These are phyloP conservation scores for Nicotiana noctiflora DNA, from an alignment of 257 asterid genomes.

Conservation along the genomic window DNA sequence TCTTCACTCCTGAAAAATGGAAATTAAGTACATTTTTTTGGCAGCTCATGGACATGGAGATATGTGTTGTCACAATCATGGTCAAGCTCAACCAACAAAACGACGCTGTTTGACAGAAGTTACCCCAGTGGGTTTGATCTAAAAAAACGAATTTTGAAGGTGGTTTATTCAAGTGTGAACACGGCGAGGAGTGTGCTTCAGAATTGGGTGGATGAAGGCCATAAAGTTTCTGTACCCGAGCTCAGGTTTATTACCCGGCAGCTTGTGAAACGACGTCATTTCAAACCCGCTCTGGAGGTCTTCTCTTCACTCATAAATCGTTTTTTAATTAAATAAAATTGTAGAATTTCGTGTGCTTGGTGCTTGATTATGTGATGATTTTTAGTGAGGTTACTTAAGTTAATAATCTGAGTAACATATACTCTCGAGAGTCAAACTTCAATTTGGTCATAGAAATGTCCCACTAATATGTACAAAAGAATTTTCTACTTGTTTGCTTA, in stretches of 20 bases:
- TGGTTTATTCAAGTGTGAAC: conserved; percentile 12
- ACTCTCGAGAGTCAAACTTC: background rate
- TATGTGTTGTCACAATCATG: background rate
- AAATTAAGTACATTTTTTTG: background rate
- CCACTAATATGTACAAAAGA: background rate
- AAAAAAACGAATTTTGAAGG: conserved; percentile 13
- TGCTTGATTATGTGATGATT: background rate
- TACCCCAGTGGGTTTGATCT: background rate
- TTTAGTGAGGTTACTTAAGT: background rate
- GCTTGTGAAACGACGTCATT: conserved; percentile 21
- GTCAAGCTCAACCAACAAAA: background rate
- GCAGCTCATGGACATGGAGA: conserved; percentile 3
- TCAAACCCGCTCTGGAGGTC: conserved; percentile 27
- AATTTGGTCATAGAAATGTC: background rate
- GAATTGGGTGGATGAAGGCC: conserved; percentile 30
- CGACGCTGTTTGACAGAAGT: background rate
- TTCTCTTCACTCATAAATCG: background rate
- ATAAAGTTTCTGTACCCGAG: conserved; percentile 17
- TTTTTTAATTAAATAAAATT: background rate
- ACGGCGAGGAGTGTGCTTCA: conserved; percentile 19
- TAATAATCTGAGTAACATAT: background rate
- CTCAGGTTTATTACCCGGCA: conserved; percentile 19
- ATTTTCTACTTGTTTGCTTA: background rate
- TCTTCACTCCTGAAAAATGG: background rate
- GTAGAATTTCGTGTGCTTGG: background rate